Conservation (phyloP, 208 protist species). For the Leishmania martiniquensis region DNA sequence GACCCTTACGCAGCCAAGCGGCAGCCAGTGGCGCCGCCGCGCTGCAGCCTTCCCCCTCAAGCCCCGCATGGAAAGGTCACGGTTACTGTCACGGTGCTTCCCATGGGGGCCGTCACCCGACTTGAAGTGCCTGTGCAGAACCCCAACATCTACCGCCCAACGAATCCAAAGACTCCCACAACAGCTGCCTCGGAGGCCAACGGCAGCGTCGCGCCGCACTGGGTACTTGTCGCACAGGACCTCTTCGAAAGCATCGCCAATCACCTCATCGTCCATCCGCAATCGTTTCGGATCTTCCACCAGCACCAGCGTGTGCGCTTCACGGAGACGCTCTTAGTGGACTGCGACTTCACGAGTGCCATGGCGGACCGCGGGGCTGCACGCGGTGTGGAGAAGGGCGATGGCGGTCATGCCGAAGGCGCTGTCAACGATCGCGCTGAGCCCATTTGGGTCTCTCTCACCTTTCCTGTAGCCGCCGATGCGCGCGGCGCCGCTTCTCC, state of each 20-base stretch:
- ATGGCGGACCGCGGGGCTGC: not conserved
- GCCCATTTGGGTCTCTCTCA: slow-evolving; percentile 57
- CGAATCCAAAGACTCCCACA: not conserved
- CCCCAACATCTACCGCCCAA: slow-evolving; percentile 17
- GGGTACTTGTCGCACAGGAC: slow-evolving; percentile 52
- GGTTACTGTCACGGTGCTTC: slow-evolving; percentile 37
- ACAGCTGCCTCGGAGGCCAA: not conserved
- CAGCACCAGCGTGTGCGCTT: slow-evolving; percentile 68
- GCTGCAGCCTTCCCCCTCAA: slow-evolving; percentile 20
- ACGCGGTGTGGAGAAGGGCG: not conserved
- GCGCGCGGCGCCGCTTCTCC: not conserved
- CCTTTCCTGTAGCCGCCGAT: slow-evolving; percentile 30
- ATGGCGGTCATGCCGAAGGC: not conserved
- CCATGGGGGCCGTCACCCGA: slow-evolving; percentile 30
- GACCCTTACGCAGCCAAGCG: not conserved
- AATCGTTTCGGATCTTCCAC: slow-evolving; percentile 59
- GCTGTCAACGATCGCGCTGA: slow-evolving; percentile 38
- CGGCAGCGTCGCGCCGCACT: slow-evolving; percentile 20
- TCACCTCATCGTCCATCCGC: slow-evolving; percentile 60
- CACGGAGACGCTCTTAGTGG: slow-evolving; percentile 57
- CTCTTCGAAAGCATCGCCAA: slow-evolving; percentile 69
- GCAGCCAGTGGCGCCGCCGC: slow-evolving; percentile 7
- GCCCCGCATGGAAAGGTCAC: slow-evolving; percentile 32
- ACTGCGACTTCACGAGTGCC: slow-evolving; percentile 32
- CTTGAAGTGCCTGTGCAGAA: slow-evolving; percentile 37